These are phyloP conservation scores for Entomortierella beljakovae DNA, from an alignment of 192 early-diverging fungal genomes.

Conservation along the genomic window DNA sequence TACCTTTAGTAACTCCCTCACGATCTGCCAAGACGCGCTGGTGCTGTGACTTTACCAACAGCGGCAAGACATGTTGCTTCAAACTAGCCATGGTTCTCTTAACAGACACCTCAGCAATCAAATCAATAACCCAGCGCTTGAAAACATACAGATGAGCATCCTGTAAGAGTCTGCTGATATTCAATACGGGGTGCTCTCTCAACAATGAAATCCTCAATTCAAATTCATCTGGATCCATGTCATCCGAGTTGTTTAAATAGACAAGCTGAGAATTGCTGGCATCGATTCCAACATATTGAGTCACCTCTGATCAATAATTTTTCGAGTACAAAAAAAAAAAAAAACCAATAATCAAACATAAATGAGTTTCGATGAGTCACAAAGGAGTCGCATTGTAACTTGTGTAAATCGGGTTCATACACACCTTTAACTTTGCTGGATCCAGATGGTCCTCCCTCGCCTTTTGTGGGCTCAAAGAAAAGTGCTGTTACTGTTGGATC, in stretches of 20 bases:
- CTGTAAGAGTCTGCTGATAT: slow-evolving; percentile 83
- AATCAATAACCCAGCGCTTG: slow-evolving; percentile 93
- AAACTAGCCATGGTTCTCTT: slow-evolving; percentile 79
- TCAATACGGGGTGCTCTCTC: slow-evolving; percentile 82
- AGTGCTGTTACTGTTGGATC: slow-evolving; percentile 85
- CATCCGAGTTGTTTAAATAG: slow-evolving; percentile 57
- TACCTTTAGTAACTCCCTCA: slow-evolving; percentile 76
- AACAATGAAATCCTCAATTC: slow-evolving; percentile 65
- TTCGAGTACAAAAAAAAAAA: neutral
- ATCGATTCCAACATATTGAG: slow-evolving; percentile 66
- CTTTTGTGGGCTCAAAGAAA: slow-evolving; percentile 82
- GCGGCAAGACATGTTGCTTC: slow-evolving; percentile 85
- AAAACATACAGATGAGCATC: slow-evolving; percentile 96
- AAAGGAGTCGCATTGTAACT: neutral
- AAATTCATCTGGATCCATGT: slow-evolving; percentile 44
- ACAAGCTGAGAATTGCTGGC: slow-evolving; percentile 56
- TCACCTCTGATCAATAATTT: slow-evolving; percentile 28
- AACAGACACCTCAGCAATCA: slow-evolving; percentile 64
- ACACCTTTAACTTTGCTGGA: slow-evolving; percentile 58
- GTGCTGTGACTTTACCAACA: slow-evolving; percentile 89
- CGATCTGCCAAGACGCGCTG: slow-evolving; percentile 73
- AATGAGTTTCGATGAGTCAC: slow-evolving; percentile 41
- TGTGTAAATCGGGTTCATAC: neutral
- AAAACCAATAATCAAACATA: slow-evolving; percentile 4
- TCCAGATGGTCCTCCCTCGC: slow-evolving; percentile 73